A percentile compares a stretch with the other conserved stretches of the same genome.
phyloP scores from a whole-genome alignment of 2,329 filamentous ascomycete genomes.

The Aspergillus piperis region DNA sequence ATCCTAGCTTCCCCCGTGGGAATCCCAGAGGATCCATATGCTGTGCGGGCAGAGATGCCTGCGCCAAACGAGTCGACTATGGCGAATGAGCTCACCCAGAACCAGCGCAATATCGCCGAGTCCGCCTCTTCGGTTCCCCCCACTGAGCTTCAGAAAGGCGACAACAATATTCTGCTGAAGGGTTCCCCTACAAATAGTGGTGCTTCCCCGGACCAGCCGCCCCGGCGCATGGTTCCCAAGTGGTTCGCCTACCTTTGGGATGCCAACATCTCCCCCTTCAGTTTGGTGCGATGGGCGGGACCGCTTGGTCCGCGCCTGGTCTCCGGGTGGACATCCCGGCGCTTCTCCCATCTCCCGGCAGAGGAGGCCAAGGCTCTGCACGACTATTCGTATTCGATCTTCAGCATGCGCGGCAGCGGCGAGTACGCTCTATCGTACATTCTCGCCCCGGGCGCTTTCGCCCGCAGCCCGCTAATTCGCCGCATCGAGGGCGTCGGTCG shows the following conservation, averaged over 20 bases:
- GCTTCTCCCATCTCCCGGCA: conserved; percentile 83
- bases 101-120: conserved; percentile 56
- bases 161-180: conserved; percentile 58
- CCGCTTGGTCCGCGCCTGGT: conserved; percentile 89
- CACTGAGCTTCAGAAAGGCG: conserved; percentile 34
- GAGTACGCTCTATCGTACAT: conserved; percentile 94
- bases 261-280: conserved; percentile 93
- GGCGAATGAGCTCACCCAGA: conserved; percentile 76
- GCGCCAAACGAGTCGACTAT: conserved; percentile 73
- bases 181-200: conserved; percentile 27
- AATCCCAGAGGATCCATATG: conserved; percentile 91
- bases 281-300: conserved; percentile 80
- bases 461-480: conserved; percentile 81
- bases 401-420: conserved; percentile 86
- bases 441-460: conserved; percentile 89
- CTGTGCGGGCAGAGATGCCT: conserved; percentile 76
- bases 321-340: conserved; percentile 89
- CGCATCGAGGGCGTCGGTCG: conserved; percentile 84
- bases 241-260: conserved; percentile 97
- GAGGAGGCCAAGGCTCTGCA: conserved; percentile 83
- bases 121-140: conserved; percentile 24
- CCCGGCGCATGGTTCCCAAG: conserved; percentile 67
- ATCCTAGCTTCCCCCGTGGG: conserved; percentile 94
- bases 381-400: conserved; percentile 91
- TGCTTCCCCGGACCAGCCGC: conserved; percentile 41